These are phyloP conservation scores for Naganishia liquefaciens DNA, from an alignment of 1,284 basidiomycete genomes.

Conservation along the genomic window DNA sequence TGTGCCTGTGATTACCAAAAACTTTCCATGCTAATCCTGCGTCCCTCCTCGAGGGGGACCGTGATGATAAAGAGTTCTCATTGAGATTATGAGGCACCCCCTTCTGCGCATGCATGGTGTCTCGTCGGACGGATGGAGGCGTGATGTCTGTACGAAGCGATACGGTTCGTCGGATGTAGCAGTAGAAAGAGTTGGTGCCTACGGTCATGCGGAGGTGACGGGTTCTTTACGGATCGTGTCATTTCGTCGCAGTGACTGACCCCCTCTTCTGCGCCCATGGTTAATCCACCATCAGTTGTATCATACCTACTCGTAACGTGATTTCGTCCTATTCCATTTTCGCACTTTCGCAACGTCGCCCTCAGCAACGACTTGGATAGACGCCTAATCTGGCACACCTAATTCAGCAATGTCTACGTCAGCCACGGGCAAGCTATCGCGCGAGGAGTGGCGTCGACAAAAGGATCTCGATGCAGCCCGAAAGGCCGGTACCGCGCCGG, in stretches of 20 bases:
- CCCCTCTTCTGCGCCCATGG: conserved; percentile 4
- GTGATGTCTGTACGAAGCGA: background rate
- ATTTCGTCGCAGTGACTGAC: conserved; percentile 26
- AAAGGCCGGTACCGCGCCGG: conserved; percentile 95
- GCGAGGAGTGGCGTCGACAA: conserved; percentile 88
- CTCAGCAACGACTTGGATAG: background rate
- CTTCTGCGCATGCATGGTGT: conserved; percentile 8
- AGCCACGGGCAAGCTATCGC: conserved; percentile 77
- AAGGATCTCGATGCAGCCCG: conserved; percentile 95
- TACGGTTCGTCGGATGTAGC: background rate
- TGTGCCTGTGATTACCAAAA: conserved; percentile 30
- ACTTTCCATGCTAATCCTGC: conserved; percentile 35
- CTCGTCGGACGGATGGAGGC: background rate
- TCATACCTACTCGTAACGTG: conserved; percentile 21
- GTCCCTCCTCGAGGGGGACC: conserved; percentile 29
- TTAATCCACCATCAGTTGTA: conserved; percentile 17
- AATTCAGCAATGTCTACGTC: conserved; percentile 6
- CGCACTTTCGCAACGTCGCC: background rate
- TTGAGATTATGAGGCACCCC: conserved; percentile 17
- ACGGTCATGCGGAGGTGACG: background rate
- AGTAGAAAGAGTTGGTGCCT: background rate
- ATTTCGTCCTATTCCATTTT: conserved; percentile 7
- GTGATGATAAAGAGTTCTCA: conserved; percentile 27
- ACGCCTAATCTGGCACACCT: background rate
- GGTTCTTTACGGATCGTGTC: conserved; percentile 2